phyloP scores from a whole-genome alignment of 352 stramenopile species.

The Phytophthora cactorum region DNA sequence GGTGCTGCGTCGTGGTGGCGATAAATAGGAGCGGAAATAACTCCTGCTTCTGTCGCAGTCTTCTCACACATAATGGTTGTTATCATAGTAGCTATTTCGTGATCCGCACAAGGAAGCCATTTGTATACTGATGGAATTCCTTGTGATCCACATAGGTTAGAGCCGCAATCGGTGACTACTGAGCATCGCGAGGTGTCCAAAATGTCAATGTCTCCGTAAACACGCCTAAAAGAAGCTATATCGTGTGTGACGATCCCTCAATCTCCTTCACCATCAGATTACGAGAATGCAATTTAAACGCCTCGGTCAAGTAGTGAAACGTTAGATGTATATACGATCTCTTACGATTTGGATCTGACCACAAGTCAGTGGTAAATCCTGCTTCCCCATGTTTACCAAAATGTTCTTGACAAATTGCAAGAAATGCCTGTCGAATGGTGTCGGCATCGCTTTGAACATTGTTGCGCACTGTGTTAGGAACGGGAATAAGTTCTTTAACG shows the following conservation, averaged over 20 bases:
- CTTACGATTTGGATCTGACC: too few species aligned
- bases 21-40: background rate
- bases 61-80: background rate
- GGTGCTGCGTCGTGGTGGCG: background rate
- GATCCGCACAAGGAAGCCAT: background rate
- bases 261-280: too few species aligned
- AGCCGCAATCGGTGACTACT: background rate
- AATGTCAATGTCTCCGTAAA: background rate
- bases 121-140: background rate
- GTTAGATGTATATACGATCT: too few species aligned
- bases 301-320: too few species aligned
- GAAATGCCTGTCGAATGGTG: too few species aligned
- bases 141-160: background rate
- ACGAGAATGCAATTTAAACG: too few species aligned
- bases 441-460: too few species aligned
- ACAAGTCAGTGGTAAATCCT: too few species aligned
- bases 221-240: background rate
- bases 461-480: background rate
- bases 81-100: background rate
- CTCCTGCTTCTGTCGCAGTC: too few species aligned
- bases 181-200: background rate
- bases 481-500: too few species aligned
- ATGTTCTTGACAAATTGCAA: background rate
- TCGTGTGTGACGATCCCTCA: background rate
- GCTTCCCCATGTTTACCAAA: too few species aligned